These are phyloP conservation scores for Colletotrichum sp. DNA, from an alignment of 2,329 filamentous ascomycete genomes.

Conservation along the genomic window DNA sequence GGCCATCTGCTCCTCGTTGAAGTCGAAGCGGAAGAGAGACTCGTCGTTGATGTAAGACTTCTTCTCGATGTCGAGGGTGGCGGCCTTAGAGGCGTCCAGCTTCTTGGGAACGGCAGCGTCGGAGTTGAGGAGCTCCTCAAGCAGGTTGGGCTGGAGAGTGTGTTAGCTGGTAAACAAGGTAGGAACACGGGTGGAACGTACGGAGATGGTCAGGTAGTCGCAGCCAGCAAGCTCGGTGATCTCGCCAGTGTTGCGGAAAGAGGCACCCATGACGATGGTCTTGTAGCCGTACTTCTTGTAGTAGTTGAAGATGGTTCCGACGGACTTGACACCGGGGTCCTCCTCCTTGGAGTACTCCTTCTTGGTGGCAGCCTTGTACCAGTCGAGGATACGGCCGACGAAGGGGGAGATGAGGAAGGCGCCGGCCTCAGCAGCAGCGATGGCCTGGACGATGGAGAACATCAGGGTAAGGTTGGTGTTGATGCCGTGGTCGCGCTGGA, in stretches of 20 bases:
- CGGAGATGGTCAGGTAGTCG: conserved; percentile 98
- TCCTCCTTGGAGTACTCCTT: conserved; percentile 89
- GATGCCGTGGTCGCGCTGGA: conserved; percentile 93
- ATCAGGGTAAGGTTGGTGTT: conserved; percentile 99
- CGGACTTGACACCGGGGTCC: conserved; percentile 95
- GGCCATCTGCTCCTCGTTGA: conserved; percentile 99
- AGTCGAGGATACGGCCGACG: conserved; percentile 98
- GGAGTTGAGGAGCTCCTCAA: conserved; percentile 93
- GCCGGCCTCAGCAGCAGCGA: conserved; percentile 91
- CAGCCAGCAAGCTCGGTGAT: conserved; percentile 98
- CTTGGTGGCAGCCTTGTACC: conserved; percentile 97
- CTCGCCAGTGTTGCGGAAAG: conserved; percentile 95
- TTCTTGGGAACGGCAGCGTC: conserved; percentile 85
- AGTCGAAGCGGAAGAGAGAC: conserved; percentile 93
- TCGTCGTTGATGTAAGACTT: conserved; percentile 91
- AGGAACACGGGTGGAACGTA: conserved; percentile 48
- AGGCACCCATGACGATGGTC: conserved; percentile 99
- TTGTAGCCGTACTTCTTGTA: conserved; percentile 99
- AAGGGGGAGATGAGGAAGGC: conserved; percentile 99
- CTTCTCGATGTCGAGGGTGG: conserved; percentile 79
- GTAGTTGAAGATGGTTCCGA: conserved; percentile 98
- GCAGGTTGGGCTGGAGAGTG: conserved; percentile 76
- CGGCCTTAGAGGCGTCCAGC: conserved; percentile 75
- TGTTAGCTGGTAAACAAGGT: too few relatives aligned
- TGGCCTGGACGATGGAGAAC: conserved; percentile 95